Base-by-base conservation (phyloP, 2,329 filamentous ascomycete genomes). In the Fusarium sp. region DNA sequence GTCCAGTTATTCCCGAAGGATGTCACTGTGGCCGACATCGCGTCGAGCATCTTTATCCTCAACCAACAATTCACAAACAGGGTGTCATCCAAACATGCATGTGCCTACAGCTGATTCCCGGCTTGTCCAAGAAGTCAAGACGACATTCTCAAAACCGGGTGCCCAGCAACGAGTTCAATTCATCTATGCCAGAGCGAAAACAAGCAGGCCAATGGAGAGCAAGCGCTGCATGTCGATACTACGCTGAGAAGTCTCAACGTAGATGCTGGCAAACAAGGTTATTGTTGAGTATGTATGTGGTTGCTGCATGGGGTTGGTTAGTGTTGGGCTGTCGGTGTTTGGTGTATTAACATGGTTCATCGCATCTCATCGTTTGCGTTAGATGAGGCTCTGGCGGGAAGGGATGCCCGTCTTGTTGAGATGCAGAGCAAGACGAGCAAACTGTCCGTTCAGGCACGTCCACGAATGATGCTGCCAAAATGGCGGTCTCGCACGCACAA, bases 81-180 rank as follows among this genome's bases (percentile, higher is more conserved):
- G 18, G 9, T 45, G 29, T 52, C 45, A 45, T 22, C 24, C 59
- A 62, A 60, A 67, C 54, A 87, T 89, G 86, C 59, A 87, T 89
- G 86, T 89, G 83, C 86, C 87, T 88, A 88, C 87, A 88, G 86
- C 87, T 88, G 86, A 89, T 89, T 88, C 87, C 87, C 86, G 85
- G 81, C 83, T 83, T 86, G 76, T 89, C 87, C 81, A 82, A 72
- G 84, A 88, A 81, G 83, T 83, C 86, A 88, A 87, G 84, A 88
- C 87, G 87, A 86, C 82, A 73, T 80, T 86, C 86, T 89, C 84
- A 81, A 87, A 85, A 80, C 82, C 84, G 84, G 86, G 87, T 86
- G 87, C 87, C 86, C 86, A 89, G 87, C 86, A 88, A 87, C 83
- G 86, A 87, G 87, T 81, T 79, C 68, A 73, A 74, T 80, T 85